Base-by-base conservation (phyloP, 202 grass and related monocot species). In the Dendrocalamus latiflorus region DNA sequence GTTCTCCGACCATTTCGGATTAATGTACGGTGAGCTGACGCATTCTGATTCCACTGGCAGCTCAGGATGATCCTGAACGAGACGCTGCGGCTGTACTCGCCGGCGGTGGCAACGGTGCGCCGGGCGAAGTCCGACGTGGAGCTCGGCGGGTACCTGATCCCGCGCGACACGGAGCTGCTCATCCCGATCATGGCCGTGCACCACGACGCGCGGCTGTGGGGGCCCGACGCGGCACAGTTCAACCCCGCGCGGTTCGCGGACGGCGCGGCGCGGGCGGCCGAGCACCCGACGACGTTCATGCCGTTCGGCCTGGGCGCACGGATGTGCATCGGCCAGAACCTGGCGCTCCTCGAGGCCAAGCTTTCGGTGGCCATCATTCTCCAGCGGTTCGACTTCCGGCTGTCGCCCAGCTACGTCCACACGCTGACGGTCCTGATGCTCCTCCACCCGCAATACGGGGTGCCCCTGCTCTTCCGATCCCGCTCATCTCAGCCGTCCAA, bases 101-200 rank as follows among this genome's bases (percentile, higher is more conserved):
- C 96, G 44, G 93, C 96, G 11, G 96, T 99, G 66, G 96, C 96
- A 4, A 99, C 96, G 36, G 94, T 99, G 55, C 82, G 96, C 11
- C 81, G 93, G 21, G 93, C 96, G 11, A 99, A 99, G 83, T 43
- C 77, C 4, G 88, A 99, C 86, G 93, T 96, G 61, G 78, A 92
- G 87, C 91, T 99, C 5, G 89, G 96, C 50, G 83, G 86, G 15
- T 89, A 87, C 91, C 72, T 83, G 48, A 93, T 99, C 88, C 96
- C 96, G 1, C 89, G 91, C 0, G 93, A 83, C 79, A 96, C 96
- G 37, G 96, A 99, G 74, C 79, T 99, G 70, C 89, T 99, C 22
- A 92, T 99, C 69, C 96, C 96, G 45, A 99, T 99, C 83, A 96
- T 99, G 96, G 93, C 93, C 43, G 91, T 99, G 76, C 96, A 99